A percentile compares a stretch with the other conserved stretches of the same genome.
Evolutionary conservation across 2,329 filamentous ascomycete species (phyloP).

Genomic region (Sporothrix curviconia): DNA sequence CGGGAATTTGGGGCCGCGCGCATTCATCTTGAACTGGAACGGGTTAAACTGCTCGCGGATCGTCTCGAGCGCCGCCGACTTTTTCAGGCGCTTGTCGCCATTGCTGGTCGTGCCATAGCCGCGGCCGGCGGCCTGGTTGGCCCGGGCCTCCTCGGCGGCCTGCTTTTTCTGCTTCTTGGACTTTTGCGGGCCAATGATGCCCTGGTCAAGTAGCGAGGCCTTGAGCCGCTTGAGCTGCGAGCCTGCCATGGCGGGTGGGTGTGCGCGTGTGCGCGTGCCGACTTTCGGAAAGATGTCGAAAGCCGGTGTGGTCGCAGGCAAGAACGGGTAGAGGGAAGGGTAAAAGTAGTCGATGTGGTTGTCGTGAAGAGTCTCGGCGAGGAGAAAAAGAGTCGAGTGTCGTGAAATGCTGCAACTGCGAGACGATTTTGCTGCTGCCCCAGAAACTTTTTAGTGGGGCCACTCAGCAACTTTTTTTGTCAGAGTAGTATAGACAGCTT

Average conservation of each 20-base stretch:
- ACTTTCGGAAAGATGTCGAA: neutral
- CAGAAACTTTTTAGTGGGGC: constrained; percentile 14
- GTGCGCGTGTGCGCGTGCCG: too few species aligned
- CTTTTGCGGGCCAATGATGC: constrained; percentile 82
- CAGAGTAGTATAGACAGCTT: too few species aligned
- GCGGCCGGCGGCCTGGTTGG: constrained; percentile 21
- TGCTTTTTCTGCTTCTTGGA: constrained; percentile 92
- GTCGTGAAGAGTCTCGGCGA: neutral
- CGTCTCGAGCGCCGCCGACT: constrained; percentile 68
- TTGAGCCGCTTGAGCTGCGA: constrained; percentile 97
- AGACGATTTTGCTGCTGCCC: constrained; percentile 3
- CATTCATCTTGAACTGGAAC: constrained; percentile 82
- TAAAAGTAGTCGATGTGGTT: neutral
- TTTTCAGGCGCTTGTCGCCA: constrained; percentile 68
- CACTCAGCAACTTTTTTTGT: constrained; percentile 17
- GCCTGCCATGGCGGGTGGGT: constrained; percentile 63
- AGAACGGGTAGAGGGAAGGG: neutral
- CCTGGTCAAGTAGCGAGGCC: constrained; percentile 79
- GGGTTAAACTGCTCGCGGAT: constrained; percentile 98
- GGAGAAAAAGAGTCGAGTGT: neutral
- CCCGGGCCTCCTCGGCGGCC: constrained; percentile 58
- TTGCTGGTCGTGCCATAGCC: constrained; percentile 27
- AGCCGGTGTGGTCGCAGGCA: neutral
- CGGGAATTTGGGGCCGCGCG: constrained; percentile 78
- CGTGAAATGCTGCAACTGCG: too few species aligned